Evolutionary conservation across 768 basidiomycete genomes (phyloP), one percentile per base, ranked within the genome.

Genomic region (Pleurotus tuoliensis): DNA sequence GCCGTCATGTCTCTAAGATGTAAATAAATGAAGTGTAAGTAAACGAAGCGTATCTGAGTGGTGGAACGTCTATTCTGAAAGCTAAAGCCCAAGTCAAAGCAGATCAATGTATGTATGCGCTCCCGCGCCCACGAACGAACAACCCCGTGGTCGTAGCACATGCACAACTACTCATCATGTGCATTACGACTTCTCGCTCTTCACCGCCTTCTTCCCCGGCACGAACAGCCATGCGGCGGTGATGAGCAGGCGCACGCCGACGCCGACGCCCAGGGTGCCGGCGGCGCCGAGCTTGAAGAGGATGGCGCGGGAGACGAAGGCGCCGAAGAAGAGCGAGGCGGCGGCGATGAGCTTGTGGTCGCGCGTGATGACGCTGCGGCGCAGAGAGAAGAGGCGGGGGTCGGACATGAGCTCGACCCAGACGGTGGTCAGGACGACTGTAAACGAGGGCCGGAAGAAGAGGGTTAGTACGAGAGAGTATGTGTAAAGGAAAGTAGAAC

Each of bases 331-430:
- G 52, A 94, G 79, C n/a, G 80, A 67, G 37, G 71, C 25, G 55
- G 88, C 83, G 3, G 84, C 90, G 63, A 89, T 74, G 45, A 84
- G 64, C 65, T 86, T 84, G 70, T 90, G 84, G 67, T 94, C 90
- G 47, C 90, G 84, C 1, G 84, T 76, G 7, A 66, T 67, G 59
- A 88, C 78, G 50, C 71, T 71, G 49, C 79, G 73, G 40, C 77
- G 76, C 46, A 81, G 56, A 22, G 76, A 64, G 76, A 94, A 88
- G 18, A 95, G 80, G 47, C 81, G 71, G 0, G 92, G 92, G 67
- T 92, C 90, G 49, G 86, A 85, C 79, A 90, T 80, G 47, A 94
- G 81, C 63, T 94, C 92, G 61, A 92, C 90, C 91, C 91, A 94
- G 56, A 92, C 81, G 15, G 89, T 90, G 13, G 92, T 94, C 8